Base-by-base conservation (phyloP, 1,139 yeast species). In the Debaryomycetaceae sp. region DNA sequence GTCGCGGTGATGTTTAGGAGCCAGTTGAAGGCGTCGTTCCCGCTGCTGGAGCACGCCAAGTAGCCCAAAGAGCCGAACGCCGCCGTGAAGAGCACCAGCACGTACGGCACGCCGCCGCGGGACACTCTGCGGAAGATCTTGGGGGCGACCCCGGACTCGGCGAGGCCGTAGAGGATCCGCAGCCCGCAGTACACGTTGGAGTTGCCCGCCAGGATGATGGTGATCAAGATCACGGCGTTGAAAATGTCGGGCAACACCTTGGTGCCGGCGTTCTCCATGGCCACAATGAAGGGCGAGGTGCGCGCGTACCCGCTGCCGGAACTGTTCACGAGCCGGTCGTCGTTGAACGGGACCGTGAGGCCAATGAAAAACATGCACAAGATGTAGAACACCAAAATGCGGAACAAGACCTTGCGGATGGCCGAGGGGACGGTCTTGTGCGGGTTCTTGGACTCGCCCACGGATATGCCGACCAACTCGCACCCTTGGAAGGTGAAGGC, bases 371-470 rank as follows among this genome's bases (percentile, higher is more conserved):
- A 67, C 41, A 86, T 68, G 10, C 87, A 76, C 12, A 80, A 64
- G 46, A 87, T 75, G 65, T 82, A 87, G 51, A 87, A 81, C 33
- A 85, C 58, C 38, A 82, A 53, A 41, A 87, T 83, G 55, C 96
- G 73, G 59, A 74, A 69, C 40, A 85, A 73, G 22, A 85, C 93
- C 47, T 81, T 81, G 44, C 77, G 73, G 45, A 83, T 81, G 20
- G 95, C 95, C 35, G 69, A 68, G 33, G 95, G 95, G 30, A 87
- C 82, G 11, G 92, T 68, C 40, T 71, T 74, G 49, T 81, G 67
- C 33, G 96, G 95, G 53, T 82, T 80, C 29, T 71, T 67, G 28
- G 90, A 71, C 57, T 87, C 96, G 49, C 95, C 94, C 13, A 93
- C 90, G 4, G 94, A 74, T 32, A 87, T 72, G 43, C 94, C 95